phyloP scores from a whole-genome alignment of 306 rosid species.

The Cucurbita maxima region DNA sequence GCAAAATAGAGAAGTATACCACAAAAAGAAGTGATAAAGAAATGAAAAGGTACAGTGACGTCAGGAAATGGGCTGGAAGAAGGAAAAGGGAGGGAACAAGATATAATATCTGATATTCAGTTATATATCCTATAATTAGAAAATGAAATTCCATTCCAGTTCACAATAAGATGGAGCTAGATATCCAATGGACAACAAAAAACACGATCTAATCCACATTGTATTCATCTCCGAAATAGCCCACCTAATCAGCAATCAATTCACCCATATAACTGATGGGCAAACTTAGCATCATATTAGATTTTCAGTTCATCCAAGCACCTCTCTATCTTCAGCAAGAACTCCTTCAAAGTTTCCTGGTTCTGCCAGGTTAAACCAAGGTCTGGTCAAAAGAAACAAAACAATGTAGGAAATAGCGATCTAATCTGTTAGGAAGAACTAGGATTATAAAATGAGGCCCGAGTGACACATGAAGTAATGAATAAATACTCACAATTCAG shows the following conservation, averaged over 20 bases:
- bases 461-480: not conserved
- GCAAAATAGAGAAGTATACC: not conserved
- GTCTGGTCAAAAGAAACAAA: slow-evolving; percentile 7
- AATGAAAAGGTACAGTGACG: not conserved
- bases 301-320: slow-evolving; percentile 9
- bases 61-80: not conserved
- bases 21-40: not conserved
- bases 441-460: not conserved
- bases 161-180: not conserved
- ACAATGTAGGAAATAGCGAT: not conserved
- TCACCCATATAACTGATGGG: not conserved
- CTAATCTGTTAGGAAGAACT: slow-evolving; percentile 1
- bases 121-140: not conserved
- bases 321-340: slow-evolving; percentile 1
- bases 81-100: not conserved
- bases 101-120: not conserved
- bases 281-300: not conserved
- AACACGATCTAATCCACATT: not conserved
- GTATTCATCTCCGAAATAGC: not conserved
- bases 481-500: not conserved
- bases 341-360: slow-evolving; percentile 6
- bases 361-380: slow-evolving; percentile 8
- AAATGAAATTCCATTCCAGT: not conserved
- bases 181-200: not conserved
- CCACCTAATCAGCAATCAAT: slow-evolving; percentile 2